These are phyloP conservation scores for Neofusicoccum kwambonambiense DNA, from an alignment of 2,329 filamentous ascomycete genomes.

Conservation along the genomic window DNA sequence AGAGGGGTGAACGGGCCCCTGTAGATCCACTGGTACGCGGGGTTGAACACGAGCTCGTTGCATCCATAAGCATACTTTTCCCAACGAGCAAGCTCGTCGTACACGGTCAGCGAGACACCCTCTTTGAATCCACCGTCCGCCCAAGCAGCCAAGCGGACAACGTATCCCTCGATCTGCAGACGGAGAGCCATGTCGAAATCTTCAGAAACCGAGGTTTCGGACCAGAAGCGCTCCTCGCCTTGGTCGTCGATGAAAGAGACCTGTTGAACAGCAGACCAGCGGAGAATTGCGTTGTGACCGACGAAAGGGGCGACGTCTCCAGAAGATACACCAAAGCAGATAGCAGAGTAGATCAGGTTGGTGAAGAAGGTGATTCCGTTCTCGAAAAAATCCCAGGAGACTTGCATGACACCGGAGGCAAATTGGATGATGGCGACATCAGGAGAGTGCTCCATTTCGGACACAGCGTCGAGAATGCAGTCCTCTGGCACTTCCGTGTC, in stretches of 20 bases:
- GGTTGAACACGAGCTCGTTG: slow-evolving; percentile 70
- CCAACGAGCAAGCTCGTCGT: slow-evolving; percentile 70
- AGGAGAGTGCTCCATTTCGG: slow-evolving; percentile 77
- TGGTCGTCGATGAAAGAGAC: slow-evolving; percentile 57
- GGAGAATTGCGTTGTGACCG: slow-evolving; percentile 73
- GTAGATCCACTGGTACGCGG: slow-evolving; percentile 60
- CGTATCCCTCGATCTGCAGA: slow-evolving; percentile 66
- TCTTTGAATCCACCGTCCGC: slow-evolving; percentile 70
- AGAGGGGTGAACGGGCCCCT: slow-evolving; percentile 65
- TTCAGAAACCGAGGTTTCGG: slow-evolving; percentile 72
- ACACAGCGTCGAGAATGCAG: slow-evolving; percentile 75
- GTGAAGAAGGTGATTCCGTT: slow-evolving; percentile 70
- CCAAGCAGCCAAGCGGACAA: slow-evolving; percentile 67
- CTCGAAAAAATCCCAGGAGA: slow-evolving; percentile 15
- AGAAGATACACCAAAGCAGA: slow-evolving; percentile 67
- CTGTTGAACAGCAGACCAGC: slow-evolving; percentile 65
- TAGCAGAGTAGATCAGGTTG: slow-evolving; percentile 72
- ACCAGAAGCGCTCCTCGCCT: slow-evolving; percentile 68
- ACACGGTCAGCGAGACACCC: slow-evolving; percentile 70
- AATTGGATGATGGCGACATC: slow-evolving; percentile 63
- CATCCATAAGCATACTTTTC: slow-evolving; percentile 73
- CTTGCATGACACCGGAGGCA: slow-evolving; percentile 19
- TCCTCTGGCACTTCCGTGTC: slow-evolving; percentile 76
- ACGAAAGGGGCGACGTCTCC: slow-evolving; percentile 75
- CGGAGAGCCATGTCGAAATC: slow-evolving; percentile 76